Evolutionary conservation across 495 filamentous ascomycete genomes (phyloP).

Genomic region (Aspergillus diversus): DNA sequence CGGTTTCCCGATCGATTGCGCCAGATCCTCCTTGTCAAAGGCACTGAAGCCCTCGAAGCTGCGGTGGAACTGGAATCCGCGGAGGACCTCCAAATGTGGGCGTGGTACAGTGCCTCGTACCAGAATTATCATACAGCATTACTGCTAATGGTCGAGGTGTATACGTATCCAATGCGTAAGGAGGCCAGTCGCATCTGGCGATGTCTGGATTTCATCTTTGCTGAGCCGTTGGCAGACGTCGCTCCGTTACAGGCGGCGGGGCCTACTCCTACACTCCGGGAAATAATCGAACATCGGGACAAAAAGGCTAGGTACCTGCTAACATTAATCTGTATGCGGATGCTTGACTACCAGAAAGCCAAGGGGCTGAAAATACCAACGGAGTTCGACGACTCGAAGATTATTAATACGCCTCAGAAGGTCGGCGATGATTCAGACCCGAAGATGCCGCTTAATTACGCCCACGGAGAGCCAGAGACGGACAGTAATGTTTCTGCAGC

Average conservation of each 20-base stretch:
- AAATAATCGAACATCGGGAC: conserved; percentile 2
- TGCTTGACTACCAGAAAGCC: conserved; percentile 4
- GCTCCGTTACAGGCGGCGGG: not conserved
- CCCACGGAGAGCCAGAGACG: conserved; percentile 1
- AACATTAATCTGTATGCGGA: not conserved
- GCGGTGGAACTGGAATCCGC: conserved; percentile 38
- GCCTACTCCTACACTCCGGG: not conserved
- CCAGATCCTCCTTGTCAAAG: conserved; percentile 34
- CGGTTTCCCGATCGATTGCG: conserved; percentile 32
- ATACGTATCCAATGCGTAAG: not conserved
- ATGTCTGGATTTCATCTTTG: conserved; percentile 14
- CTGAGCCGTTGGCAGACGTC: conserved; percentile 4
- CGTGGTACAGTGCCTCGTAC: conserved; percentile 11
- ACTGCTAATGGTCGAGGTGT: conserved; percentile 3
- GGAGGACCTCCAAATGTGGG: not conserved
- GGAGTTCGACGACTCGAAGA: not conserved
- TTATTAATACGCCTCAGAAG: conserved; percentile 5
- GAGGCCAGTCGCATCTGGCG: conserved; percentile 16
- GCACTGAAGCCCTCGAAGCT: conserved; percentile 35
- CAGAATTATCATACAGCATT: conserved; percentile 14
- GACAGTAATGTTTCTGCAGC: not conserved
- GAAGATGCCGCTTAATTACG: conserved; percentile 3
- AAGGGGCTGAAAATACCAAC: conserved; percentile 6
- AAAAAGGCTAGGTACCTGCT: conserved; percentile 10
- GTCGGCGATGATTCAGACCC: conserved; percentile 8